Conservation (phyloP, 1,284 basidiomycete species). For the Ustilago vetiveriae region DNA sequence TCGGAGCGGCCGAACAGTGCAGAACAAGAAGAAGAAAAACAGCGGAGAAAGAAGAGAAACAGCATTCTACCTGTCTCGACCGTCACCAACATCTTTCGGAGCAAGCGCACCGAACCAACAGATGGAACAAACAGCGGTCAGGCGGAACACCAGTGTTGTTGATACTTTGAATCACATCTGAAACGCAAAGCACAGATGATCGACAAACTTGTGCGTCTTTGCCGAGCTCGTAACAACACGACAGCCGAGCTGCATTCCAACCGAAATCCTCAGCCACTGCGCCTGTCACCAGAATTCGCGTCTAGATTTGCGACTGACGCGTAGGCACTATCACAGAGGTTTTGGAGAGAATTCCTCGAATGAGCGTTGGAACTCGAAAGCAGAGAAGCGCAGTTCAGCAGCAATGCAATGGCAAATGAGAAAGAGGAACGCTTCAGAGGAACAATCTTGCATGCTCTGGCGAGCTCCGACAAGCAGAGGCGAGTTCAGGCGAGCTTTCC, state of each 20-base stretch:
- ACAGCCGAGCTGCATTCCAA: slow-evolving; percentile 30
- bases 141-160: slow-evolving; percentile 4
- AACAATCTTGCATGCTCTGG: slow-evolving; percentile 1
- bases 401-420: too few relatives aligned
- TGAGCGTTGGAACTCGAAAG: slow-evolving; percentile 23
- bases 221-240: slow-evolving; percentile 8
- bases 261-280: slow-evolving; percentile 16
- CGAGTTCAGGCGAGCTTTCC: background rate
- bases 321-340: background rate
- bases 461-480: background rate
- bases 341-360: background rate
- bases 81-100: slow-evolving; percentile 16
- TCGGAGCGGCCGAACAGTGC: slow-evolving; percentile 14
- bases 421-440: slow-evolving; percentile 3
- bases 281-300: slow-evolving; percentile 8
- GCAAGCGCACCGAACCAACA: background rate
- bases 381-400: too few relatives aligned
- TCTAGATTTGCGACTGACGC: background rate
- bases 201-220: slow-evolving; percentile 42
- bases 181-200: slow-evolving; percentile 17
- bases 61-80: background rate
- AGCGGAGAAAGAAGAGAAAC: background rate
- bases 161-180: background rate
- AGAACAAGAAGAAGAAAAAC: background rate
- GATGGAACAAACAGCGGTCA: background rate